phyloP scores from a whole-genome alignment of 192 early-diverging fungal species.

The Podila clonocystis region DNA sequence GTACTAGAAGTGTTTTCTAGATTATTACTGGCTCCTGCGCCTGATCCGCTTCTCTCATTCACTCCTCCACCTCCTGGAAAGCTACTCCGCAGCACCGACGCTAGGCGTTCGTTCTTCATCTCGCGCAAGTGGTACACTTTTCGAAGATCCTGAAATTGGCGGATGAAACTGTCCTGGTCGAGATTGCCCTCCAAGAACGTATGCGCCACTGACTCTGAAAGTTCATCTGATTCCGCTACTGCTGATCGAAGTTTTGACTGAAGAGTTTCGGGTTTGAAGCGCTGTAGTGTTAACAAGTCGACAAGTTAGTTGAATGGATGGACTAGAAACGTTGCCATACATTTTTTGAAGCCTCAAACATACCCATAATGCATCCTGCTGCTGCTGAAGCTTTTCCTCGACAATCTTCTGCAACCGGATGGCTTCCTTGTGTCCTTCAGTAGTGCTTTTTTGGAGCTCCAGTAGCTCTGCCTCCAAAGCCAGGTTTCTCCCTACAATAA shows the following conservation, averaged over 20 bases:
- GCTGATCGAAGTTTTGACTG: conserved; percentile 56
- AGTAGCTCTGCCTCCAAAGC: conserved; percentile 49
- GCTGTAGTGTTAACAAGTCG: conserved; percentile 19
- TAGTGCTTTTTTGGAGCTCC: conserved; percentile 50
- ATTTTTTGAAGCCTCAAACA: background rate
- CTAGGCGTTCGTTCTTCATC: conserved; percentile 56
- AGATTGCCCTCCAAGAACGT: conserved; percentile 63
- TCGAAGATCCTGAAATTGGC: conserved; percentile 59
- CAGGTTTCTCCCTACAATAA: conserved; percentile 52
- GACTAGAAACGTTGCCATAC: too few species aligned
- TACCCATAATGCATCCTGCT: conserved; percentile 61
- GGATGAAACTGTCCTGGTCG: conserved; percentile 59
- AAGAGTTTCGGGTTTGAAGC: conserved; percentile 57
- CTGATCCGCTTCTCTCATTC: background rate
- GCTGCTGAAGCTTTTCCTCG: conserved; percentile 54
- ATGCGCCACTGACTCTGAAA: conserved; percentile 63
- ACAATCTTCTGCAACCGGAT: conserved; percentile 37
- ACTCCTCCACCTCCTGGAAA: background rate
- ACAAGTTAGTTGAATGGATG: background rate
- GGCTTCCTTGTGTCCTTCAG: conserved; percentile 44
- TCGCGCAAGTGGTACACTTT: conserved; percentile 66
- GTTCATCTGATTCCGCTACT: conserved; percentile 60
- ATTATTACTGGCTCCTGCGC: background rate
- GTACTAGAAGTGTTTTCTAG: background rate
- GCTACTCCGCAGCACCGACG: conserved; percentile 33